Evolutionary conservation across 2,329 filamentous ascomycete species (phyloP).

Genomic region (Xylaria sp.): DNA sequence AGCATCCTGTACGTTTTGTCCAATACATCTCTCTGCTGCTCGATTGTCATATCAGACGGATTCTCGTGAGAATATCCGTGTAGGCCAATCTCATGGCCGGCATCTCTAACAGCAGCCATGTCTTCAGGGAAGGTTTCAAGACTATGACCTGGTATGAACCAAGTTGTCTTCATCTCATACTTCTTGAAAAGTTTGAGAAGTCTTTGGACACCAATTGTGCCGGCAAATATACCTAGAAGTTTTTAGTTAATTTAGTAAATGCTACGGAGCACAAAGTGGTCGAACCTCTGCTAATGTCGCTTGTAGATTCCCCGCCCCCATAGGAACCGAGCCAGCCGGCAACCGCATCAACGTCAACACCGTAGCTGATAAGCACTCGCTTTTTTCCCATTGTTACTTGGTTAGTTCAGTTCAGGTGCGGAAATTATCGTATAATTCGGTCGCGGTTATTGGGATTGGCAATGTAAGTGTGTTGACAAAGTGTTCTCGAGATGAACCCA

Average conservation of each 20-base stretch:
- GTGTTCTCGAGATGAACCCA: too few relatives aligned
- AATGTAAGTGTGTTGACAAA: too few relatives aligned
- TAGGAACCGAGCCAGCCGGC: slow-evolving; percentile 79
- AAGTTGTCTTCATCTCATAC: slow-evolving; percentile 60
- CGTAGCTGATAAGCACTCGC: slow-evolving; percentile 54
- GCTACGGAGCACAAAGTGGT: too few relatives aligned
- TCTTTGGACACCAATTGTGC: slow-evolving; percentile 67
- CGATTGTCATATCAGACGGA: slow-evolving; percentile 71
- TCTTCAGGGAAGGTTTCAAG: slow-evolving; percentile 72
- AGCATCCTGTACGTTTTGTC: slow-evolving; percentile 75
- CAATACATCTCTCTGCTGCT: slow-evolving; percentile 77
- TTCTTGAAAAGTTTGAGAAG: slow-evolving; percentile 64
- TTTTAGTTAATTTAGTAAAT: too few relatives aligned
- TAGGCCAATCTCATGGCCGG: slow-evolving; percentile 64
- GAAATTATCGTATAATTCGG: too few relatives aligned
- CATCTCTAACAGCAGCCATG: slow-evolving; percentile 63
- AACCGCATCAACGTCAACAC: slow-evolving; percentile 76
- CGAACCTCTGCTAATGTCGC: slow-evolving; percentile 75
- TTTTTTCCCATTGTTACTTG: slow-evolving; percentile 20
- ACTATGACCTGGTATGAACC: slow-evolving; percentile 56
- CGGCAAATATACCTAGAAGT: slow-evolving; percentile 67
- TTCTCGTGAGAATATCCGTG: slow-evolving; percentile 80
- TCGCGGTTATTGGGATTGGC: too few relatives aligned
- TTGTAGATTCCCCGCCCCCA: slow-evolving; percentile 73
- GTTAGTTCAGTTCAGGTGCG: too few relatives aligned